A percentile compares a stretch with the other conserved stretches of the same genome.
Evolutionary conservation across 495 filamentous ascomycete species (phyloP).

Genomic region (Pyrenula aspistea): DNA sequence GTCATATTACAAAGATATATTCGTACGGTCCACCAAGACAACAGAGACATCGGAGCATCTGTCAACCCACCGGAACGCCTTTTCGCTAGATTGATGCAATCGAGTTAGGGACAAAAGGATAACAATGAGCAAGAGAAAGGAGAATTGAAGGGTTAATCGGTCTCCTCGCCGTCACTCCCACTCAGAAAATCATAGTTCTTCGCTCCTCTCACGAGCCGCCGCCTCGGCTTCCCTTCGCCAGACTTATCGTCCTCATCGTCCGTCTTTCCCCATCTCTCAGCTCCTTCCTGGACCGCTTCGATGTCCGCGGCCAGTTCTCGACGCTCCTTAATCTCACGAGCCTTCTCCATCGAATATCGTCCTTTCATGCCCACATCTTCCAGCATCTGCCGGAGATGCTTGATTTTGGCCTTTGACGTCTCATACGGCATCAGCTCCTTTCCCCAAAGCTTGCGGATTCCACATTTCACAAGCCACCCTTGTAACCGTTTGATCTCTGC

Average conservation of each 20-base stretch:
- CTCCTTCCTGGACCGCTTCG: conserved; percentile 67
- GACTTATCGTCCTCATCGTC: conserved; percentile 32
- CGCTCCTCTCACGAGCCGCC: conserved; percentile 28
- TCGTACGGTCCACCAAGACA: not conserved
- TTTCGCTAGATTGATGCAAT: not conserved
- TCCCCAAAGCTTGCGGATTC: conserved; percentile 85
- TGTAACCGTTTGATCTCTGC: conserved; percentile 86
- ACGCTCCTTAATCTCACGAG: conserved; percentile 70
- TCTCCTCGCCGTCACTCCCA: conserved; percentile 36
- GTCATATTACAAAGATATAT: not conserved
- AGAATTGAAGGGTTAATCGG: conserved; percentile 24
- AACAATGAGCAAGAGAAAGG: not conserved
- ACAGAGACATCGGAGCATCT: too few relatives aligned
- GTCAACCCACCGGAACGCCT: not conserved
- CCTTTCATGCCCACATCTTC: conserved; percentile 76
- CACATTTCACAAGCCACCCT: conserved; percentile 78
- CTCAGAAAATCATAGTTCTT: conserved; percentile 43
- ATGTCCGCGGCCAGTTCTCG: conserved; percentile 74
- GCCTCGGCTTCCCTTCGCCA: conserved; percentile 18
- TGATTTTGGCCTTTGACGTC: conserved; percentile 67
- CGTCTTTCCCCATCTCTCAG: conserved; percentile 59
- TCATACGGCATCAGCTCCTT: conserved; percentile 67
- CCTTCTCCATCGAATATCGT: conserved; percentile 72
- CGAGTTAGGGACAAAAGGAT: too few relatives aligned
- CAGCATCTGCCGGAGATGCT: conserved; percentile 67